phyloP scores from a whole-genome alignment of 1,284 basidiomycete species.

The Ganoderma meredithae region DNA sequence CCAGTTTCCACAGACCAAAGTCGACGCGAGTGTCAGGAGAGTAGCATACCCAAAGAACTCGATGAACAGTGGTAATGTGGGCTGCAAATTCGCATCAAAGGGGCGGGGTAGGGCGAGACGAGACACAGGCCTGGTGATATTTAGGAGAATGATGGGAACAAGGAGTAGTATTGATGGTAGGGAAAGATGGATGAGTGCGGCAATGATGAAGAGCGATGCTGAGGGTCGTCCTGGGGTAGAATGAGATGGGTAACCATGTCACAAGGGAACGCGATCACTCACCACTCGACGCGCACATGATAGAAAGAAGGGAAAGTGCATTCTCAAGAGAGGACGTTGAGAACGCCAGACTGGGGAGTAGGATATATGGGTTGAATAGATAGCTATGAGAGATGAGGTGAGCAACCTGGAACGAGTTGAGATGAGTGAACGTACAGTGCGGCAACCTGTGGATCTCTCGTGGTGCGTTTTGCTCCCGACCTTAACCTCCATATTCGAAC shows the following conservation, averaged over 20 bases:
- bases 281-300: slow-evolving; percentile 83
- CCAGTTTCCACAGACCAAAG: slow-evolving; percentile 63
- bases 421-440: slow-evolving; percentile 57
- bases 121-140: slow-evolving; percentile 65
- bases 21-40: slow-evolving; percentile 56
- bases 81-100: slow-evolving; percentile 47
- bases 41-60: slow-evolving; percentile 61
- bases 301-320: slow-evolving; percentile 65
- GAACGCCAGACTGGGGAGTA: slow-evolving; percentile 80
- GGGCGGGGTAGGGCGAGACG: slow-evolving; percentile 67
- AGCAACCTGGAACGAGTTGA: not conserved
- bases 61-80: slow-evolving; percentile 47
- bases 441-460: slow-evolving; percentile 65
- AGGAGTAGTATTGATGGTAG: slow-evolving; percentile 76
- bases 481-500: slow-evolving; percentile 72
- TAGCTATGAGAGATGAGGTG: slow-evolving; percentile 57
- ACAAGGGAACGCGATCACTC: slow-evolving; percentile 23
- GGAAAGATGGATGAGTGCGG: slow-evolving; percentile 75
- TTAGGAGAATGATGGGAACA: slow-evolving; percentile 71
- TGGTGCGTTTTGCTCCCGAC: slow-evolving; percentile 52
- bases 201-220: slow-evolving; percentile 67
- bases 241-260: not conserved
- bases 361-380: slow-evolving; percentile 88
- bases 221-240: slow-evolving; percentile 57
- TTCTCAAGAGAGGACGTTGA: slow-evolving; percentile 88